Conservation (phyloP, 805 yeast genomes). For the Kluyveromyces wickerhamii region DNA sequence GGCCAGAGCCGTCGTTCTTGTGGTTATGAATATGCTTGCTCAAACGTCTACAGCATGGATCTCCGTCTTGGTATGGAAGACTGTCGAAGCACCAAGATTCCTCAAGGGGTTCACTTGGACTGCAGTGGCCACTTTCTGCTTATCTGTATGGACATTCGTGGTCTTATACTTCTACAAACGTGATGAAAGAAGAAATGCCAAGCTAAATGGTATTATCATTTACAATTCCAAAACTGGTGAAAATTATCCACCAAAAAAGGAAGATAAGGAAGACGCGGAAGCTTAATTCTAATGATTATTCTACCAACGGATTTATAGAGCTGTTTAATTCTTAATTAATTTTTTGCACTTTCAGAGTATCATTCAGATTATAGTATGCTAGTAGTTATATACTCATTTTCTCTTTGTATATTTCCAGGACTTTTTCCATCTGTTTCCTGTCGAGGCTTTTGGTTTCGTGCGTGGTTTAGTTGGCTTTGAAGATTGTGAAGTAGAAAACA, state of each 20-base stretch:
- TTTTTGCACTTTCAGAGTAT: too few relatives aligned
- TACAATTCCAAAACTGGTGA: slow-evolving; percentile 19
- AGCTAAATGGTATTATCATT: slow-evolving; percentile 31
- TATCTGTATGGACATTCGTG: slow-evolving; percentile 20
- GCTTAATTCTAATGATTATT: not conserved
- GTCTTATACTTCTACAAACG: slow-evolving; percentile 32
- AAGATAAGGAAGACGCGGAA: not conserved
- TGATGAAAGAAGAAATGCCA: slow-evolving; percentile 32
- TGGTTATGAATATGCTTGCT: slow-evolving; percentile 44
- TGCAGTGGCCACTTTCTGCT: slow-evolving; percentile 27
- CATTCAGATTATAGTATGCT: too few relatives aligned
- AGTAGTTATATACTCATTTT: not conserved
- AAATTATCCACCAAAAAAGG: slow-evolving; percentile 6
- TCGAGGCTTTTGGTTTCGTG: not conserved
- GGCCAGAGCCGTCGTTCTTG: slow-evolving; percentile 43
- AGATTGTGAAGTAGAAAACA: slow-evolving; percentile 3
- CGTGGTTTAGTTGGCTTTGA: not conserved
- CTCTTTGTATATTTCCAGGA: slow-evolving; percentile 3
- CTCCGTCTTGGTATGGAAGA: slow-evolving; percentile 36
- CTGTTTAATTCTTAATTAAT: not conserved
- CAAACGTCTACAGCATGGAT: slow-evolving; percentile 50
- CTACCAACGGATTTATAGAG: not conserved
- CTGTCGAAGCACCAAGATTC: slow-evolving; percentile 48
- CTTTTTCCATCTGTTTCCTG: not conserved
- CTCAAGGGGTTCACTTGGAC: slow-evolving; percentile 46